These are phyloP conservation scores for Primulina eburnea DNA, from an alignment of 257 asterid species.

Conservation along the genomic window DNA sequence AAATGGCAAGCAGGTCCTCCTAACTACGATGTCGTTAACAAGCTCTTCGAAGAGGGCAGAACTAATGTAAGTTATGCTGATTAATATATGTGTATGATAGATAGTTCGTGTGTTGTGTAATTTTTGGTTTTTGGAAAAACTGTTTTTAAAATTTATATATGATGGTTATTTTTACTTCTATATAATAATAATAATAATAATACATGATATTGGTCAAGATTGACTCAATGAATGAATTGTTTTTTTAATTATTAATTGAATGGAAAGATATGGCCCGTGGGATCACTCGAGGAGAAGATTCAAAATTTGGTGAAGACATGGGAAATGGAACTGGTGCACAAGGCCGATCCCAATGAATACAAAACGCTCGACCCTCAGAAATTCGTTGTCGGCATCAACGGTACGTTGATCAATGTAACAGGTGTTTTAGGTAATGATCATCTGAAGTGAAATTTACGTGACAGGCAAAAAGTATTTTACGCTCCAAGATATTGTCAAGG, in stretches of 20 bases:
- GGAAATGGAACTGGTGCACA: slow-evolving; percentile 69
- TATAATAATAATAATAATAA: too few species aligned
- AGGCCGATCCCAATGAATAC: slow-evolving; percentile 43
- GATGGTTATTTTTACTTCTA: too few species aligned
- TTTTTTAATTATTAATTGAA: not conserved
- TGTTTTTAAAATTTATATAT: not conserved
- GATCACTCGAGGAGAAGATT: slow-evolving; percentile 57
- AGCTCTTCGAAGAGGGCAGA: slow-evolving; percentile 75
- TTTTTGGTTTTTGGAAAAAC: not conserved
- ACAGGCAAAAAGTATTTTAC: slow-evolving; percentile 38
- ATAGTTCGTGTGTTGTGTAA: too few species aligned
- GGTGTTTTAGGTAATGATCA: too few species aligned
- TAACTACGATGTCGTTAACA: slow-evolving; percentile 58
- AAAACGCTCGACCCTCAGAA: slow-evolving; percentile 41
- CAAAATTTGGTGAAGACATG: slow-evolving; percentile 65
- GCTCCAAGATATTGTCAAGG: slow-evolving; percentile 34
- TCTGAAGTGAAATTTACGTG: not conserved
- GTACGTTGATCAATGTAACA: slow-evolving; percentile 17
- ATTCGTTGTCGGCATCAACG: slow-evolving; percentile 41
- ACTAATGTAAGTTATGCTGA: slow-evolving; percentile 43
- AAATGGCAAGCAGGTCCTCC: slow-evolving; percentile 70
- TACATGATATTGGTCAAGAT: not conserved
- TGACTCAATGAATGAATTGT: too few species aligned
- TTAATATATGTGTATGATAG: too few species aligned
- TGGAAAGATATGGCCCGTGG: slow-evolving; percentile 50